phyloP scores from a whole-genome alignment of 352 stramenopile genomes.

The Globisporangium carolinianum region DNA sequence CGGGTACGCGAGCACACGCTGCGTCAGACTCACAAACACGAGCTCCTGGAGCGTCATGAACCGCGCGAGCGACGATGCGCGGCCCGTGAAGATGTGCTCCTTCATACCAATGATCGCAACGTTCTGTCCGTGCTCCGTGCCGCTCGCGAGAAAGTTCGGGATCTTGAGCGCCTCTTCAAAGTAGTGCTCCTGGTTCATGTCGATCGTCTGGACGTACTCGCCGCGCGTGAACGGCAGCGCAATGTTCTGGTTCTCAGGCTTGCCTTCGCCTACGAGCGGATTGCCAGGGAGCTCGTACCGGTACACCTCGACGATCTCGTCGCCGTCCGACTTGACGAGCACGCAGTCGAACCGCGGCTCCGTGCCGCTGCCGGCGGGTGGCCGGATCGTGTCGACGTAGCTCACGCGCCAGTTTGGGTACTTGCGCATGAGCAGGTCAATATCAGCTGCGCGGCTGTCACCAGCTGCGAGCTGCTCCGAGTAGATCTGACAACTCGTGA shows the following conservation, averaged over 20 bases:
- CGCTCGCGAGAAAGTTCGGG: slow-evolving; percentile 80
- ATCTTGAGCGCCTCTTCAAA: slow-evolving; percentile 88
- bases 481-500: slow-evolving; percentile 88
- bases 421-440: slow-evolving; percentile 95
- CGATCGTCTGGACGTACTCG: slow-evolving; percentile 86
- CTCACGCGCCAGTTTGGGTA: slow-evolving; percentile 92
- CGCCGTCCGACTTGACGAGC: slow-evolving; percentile 73
- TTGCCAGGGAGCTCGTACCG: slow-evolving; percentile 81
- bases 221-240: slow-evolving; percentile 80
- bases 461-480: slow-evolving; percentile 67
- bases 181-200: slow-evolving; percentile 90
- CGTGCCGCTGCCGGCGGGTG: slow-evolving; percentile 47
- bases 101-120: slow-evolving; percentile 87
- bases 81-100: slow-evolving; percentile 86
- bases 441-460: slow-evolving; percentile 88
- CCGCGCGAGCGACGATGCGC: slow-evolving; percentile 72
- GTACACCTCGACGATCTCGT: slow-evolving; percentile 86
- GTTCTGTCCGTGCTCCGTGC: slow-evolving; percentile 49
- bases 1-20: slow-evolving; percentile 72
- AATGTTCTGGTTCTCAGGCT: slow-evolving; percentile 87
- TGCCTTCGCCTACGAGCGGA: slow-evolving; percentile 78
- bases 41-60: slow-evolving; percentile 88
- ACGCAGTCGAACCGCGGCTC: slow-evolving; percentile 79
- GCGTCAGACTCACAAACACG: slow-evolving; percentile 83
- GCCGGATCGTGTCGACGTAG: slow-evolving; percentile 83